Base-by-base conservation (phyloP, 768 basidiomycete species). In the Hygrophorus russula region DNA sequence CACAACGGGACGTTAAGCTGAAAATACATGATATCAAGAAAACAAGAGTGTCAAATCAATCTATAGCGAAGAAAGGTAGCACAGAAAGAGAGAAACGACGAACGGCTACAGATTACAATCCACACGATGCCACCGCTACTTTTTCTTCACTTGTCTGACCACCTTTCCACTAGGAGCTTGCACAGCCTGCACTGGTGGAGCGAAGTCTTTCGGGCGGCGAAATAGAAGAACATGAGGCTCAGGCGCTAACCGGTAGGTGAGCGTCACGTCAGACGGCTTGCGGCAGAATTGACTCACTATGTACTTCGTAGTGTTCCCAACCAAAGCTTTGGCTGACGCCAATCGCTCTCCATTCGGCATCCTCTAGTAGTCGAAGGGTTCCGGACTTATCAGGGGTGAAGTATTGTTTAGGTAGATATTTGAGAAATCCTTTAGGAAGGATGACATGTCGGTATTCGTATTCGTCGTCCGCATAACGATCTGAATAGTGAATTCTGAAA, bases 401-500 rank as follows among this genome's bases (percentile, higher is more conserved):
- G 56, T 78, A 81, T 20, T 80, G 71, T 59, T 91, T 89, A 4
- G 94, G 96, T 20, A 99, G 74, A 66, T 93, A 71, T 67, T 94
- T 92, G 63, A 97, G 73, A 51, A 98, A 78, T 45, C 84, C 86
- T 59, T 96, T 96, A 5, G 94, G 94, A 14, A 99, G 68, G 52
- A 96, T 96, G 51, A 99, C 94, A 62, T 98, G 94, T 45, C 90
- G 85, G 59, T 97, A 98, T 70, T 98, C 93, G 62, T 75, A 96
- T 50, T 75, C 65, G 61, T 94, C 89, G 62, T 98, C 93, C 6
- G 86, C 76, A 61, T 97, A 92, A 49, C 87, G 80, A 62, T 90
- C 86, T 47, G 88, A 91, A 58, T 91, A 91, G 56, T 88, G 82
- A 53, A 91, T 91, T 59, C 87, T 90, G 51, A 44, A 49, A 51